These are phyloP conservation scores for Leishmania amazonensis DNA, from an alignment of 208 protist genomes.

Conservation along the genomic window DNA sequence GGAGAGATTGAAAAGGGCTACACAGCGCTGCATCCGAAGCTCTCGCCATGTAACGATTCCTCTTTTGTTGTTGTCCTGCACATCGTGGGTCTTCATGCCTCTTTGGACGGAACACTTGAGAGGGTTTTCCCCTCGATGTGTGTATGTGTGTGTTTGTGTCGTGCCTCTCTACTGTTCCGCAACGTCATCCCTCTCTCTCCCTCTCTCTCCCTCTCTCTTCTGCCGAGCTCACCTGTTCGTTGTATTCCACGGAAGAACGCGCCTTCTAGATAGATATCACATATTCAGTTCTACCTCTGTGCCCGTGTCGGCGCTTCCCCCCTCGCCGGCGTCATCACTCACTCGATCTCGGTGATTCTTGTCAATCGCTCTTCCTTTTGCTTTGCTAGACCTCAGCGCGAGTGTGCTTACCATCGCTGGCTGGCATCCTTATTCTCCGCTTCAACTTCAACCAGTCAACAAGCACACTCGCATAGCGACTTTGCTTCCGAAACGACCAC, in stretches of 20 bases:
- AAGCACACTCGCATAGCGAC: neutral
- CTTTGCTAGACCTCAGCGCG: neutral
- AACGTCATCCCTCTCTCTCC: neutral
- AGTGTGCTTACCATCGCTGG: neutral
- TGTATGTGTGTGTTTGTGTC: neutral
- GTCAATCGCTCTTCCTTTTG: neutral
- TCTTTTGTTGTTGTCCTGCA: neutral
- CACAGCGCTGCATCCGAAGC: neutral
- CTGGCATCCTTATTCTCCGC: neutral
- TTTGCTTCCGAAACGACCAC: neutral
- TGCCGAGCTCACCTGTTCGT: neutral
- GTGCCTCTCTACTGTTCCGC: neutral
- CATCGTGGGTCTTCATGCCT: neutral
- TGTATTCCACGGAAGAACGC: neutral
- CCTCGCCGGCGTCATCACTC: neutral
- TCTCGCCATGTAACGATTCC: neutral
- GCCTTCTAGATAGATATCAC: neutral
- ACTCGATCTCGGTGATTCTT: neutral
- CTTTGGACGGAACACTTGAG: neutral
- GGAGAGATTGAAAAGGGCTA: neutral
- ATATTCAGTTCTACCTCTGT: neutral
- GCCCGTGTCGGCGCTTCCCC: neutral
- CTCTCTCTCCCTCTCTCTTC: neutral
- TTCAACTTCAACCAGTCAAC: neutral
- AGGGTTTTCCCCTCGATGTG: neutral